Evolutionary conservation across 1,139 yeast species (phyloP), one percentile per base, ranked within the genome.

Genomic region (Blastobotrys raffinosifermentans): DNA sequence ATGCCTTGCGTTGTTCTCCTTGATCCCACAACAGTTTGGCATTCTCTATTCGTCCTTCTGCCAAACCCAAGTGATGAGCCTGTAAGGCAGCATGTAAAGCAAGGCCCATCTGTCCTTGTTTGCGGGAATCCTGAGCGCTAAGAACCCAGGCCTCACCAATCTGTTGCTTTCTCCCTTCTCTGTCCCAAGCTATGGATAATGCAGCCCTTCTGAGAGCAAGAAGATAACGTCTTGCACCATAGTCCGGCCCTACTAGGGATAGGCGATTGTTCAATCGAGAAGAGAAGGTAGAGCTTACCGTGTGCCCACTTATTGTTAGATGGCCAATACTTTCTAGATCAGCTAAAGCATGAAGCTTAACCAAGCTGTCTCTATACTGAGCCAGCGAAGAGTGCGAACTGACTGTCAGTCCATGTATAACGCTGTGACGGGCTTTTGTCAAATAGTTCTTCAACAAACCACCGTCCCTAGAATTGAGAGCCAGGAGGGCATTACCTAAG

Each of bases 11-110:
- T 46, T 79, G 87, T 45, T 86, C 93, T 1, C 94, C 96, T 55
- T 85, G 87, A 1, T 78, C 80, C 97, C 98, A 91, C 34, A 87
- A 60, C 6, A 93, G 68, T 41, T 84, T 79, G 0, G 97, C 85
- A 57, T 84, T 83, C 55, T 87, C 96, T 27, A 82, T 67, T 43
- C 77, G 80, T 1, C 93, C 86, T 17, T 69, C 66, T 1, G 63
- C 61, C 32, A 63, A 58, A 1, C 58, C 60, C 21, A 71, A 54
- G 3, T 70, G 67, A 59, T 78, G 67, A 0, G 94, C 91, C 39
- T 75, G 73, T 58, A 89, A 76, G 19, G 86, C 75, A 3, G 80
- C 72, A 29, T 78, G 73, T 1, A 91, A 76, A 0, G 97, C 82
- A 29, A 85, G 68, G 47, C 85, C 93, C 15, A 80, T 64, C 42